Evolutionary conservation across 2,329 filamentous ascomycete species (phyloP), one percentile per base, ranked within the genome.

Genomic region (Fusarium mexicanum): DNA sequence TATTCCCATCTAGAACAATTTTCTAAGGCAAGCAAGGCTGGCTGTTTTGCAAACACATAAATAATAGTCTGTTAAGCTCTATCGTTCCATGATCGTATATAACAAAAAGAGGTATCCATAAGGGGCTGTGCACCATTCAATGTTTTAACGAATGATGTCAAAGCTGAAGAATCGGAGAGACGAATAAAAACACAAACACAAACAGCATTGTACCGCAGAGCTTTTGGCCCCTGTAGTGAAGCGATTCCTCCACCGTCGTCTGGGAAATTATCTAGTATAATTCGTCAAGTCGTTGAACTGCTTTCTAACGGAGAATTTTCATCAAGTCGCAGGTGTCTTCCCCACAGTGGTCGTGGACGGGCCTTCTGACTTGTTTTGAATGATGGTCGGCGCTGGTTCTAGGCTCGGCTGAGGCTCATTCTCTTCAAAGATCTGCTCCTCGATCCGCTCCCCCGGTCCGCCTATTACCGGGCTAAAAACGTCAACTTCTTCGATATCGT

Each of bases 401-500:
- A 68, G 33, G 37, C 61, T 67, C 9, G 76, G 75, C 17, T 79
- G 77, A 18, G 73, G 61, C 64, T 81, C 82, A 18, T 82, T 81
- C 31, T 85, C 84, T 69, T 86, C 85, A 64, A 85, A 83, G 46
- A 87, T 85, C 54, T 86, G 85, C 70, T 87, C 86, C 61, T 86
- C 84, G 24, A 85, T 81, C 51, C 77, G 82, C 72, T 87, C 85
- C 1, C 85, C 85, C 1, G 85, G 84, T 0, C 84, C 79, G 6
- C 80, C 79, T 48, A 85, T 78, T 24, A 90, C 83, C 0, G 89
- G 89, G 33, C 83, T 86, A 73, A 92, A 91, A 6, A 84, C 83
- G 13, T 92, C 90, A 12, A 90, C 89, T 76, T 90, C 89, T 69
- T 91, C 89, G 22, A 89, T 75, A 6, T 88, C 87, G 37, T 87